These are phyloP conservation scores for Erysimum cheiranthoides DNA, from an alignment of 345 rosid genomes.

Conservation along the genomic window DNA sequence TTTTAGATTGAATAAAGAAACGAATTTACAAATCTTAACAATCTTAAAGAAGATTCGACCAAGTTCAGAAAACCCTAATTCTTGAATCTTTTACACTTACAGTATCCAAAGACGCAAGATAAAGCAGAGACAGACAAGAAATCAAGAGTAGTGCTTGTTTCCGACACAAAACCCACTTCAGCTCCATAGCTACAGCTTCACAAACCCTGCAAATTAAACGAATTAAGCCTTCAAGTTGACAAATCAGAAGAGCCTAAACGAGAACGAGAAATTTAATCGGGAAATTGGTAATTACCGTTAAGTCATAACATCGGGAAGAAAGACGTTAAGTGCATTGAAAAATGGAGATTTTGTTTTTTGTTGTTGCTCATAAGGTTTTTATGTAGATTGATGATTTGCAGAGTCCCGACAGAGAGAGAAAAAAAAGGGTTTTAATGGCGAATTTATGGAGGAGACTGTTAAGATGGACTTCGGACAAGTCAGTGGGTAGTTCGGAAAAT, in stretches of 20 bases:
- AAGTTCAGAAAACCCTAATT: constrained; percentile 38
- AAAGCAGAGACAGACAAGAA: constrained; percentile 32
- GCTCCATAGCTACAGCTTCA: constrained; percentile 37
- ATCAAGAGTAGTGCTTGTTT: constrained; percentile 35
- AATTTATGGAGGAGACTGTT: constrained; percentile 38
- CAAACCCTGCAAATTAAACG: constrained; percentile 14
- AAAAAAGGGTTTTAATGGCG: constrained; percentile 38
- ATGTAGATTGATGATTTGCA: not conserved
- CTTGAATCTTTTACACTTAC: constrained; percentile 32
- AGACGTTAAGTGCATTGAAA: not conserved
- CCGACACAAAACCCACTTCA: constrained; percentile 18
- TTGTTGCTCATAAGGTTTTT: not conserved
- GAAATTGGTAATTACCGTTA: not conserved
- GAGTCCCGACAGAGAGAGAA: constrained; percentile 27
- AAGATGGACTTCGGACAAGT: constrained; percentile 46
- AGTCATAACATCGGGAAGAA: constrained; percentile 12
- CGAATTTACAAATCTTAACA: not conserved
- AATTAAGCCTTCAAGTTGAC: not conserved
- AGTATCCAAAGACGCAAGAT: constrained; percentile 23
- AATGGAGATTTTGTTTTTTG: not conserved
- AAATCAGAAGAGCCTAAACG: not conserved
- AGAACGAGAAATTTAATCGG: constrained; percentile 17
- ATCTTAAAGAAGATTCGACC: not conserved
- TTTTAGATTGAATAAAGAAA: not conserved
- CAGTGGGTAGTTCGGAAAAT: constrained; percentile 42